Evolutionary conservation across 495 filamentous ascomycete genomes (phyloP), one percentile per base, ranked within the genome.

Genomic region (Annulohypoxylon nitens): DNA sequence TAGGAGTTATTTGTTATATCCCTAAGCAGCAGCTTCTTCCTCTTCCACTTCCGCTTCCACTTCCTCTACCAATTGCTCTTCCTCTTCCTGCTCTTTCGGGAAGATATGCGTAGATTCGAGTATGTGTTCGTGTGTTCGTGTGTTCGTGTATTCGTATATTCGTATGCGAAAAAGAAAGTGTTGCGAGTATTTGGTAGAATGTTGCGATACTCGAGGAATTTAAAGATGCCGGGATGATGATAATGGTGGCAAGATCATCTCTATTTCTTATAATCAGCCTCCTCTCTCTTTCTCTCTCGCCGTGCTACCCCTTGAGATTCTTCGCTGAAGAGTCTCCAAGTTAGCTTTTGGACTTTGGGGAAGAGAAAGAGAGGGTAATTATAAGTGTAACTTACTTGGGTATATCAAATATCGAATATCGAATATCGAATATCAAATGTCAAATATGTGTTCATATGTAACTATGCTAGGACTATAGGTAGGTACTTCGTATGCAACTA

Each of bases 271-370:
- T 57, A 14, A 54, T 57, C 16, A 41, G 34, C 16, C 14, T 36
- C 14, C 55, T 39, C 50, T 33, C 25, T 30, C 50, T 33, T 11
- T 66, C 64, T 60, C 50, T 60, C 57, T 63, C 64, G 37, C 26
- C 43, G 50, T 34, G 57, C 41, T 53, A 33, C 14, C 41, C 45
- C 53, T 67, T 53, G 36, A 23, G 50, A 67, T 51, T 53, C n/a
- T 43, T 47, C 64, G 26, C 39, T 1, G 63, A 62, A 50, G 48
- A 57, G 58, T 14, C 37, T 55, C 64, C 43, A 41, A 11, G 30
- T 67, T 33, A 55, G 43, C 12, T 43, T 37, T 50, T 26, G 43
- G 12, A 37, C 3, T 37, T 43, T 43, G 39, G 18, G 20, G 9
- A 30, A 37, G 26, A 53, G 45, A 12, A 60, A 53, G 55, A 43